Percentiles rank a stretch among this genome's conserved stretches.
These are phyloP conservation scores for Ogataea haglerorum DNA, from an alignment of 805 yeast genomes.

Conservation along the genomic window DNA sequence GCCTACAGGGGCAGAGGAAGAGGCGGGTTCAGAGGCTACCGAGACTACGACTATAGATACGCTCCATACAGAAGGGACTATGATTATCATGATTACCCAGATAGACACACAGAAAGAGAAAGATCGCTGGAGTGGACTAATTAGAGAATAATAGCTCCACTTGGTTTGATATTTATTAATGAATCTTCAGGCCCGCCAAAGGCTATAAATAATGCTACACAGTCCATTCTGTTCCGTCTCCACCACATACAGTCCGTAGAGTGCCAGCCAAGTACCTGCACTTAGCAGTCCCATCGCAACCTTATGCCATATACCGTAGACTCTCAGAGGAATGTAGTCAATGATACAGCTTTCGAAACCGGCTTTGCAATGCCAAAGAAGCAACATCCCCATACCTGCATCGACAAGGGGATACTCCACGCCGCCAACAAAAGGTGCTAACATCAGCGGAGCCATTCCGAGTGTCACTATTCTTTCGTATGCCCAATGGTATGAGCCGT, in stretches of 20 bases:
- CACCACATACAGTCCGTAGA: slow-evolving; percentile 78
- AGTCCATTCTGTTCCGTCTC: slow-evolving; percentile 81
- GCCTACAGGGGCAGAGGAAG: slow-evolving; percentile 1
- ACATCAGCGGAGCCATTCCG: slow-evolving; percentile 71
- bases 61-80: slow-evolving; percentile 8
- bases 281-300: slow-evolving; percentile 65
- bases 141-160: background rate
- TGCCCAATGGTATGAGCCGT: slow-evolving; percentile 94
- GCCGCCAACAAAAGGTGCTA: slow-evolving; percentile 76
- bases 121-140: slow-evolving; percentile 24
- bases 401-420: slow-evolving; percentile 68
- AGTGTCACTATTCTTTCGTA: slow-evolving; percentile 72
- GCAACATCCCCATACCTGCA: slow-evolving; percentile 59
- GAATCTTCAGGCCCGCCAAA: slow-evolving; percentile 48
- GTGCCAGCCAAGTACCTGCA: slow-evolving; percentile 65
- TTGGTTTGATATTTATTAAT: slow-evolving; percentile 3
- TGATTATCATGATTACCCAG: slow-evolving; percentile 9
- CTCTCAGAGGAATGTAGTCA: slow-evolving; percentile 87
- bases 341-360: slow-evolving; percentile 90
- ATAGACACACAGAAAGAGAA: slow-evolving; percentile 2
- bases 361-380: slow-evolving; percentile 75
- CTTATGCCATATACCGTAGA: slow-evolving; percentile 73
- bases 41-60: slow-evolving; percentile 6
- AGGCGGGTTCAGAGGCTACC: slow-evolving; percentile 6
- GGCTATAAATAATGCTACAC: slow-evolving; percentile 53